Conservation (phyloP, 495 filamentous ascomycete genomes). For the Neurospora sp. region DNA sequence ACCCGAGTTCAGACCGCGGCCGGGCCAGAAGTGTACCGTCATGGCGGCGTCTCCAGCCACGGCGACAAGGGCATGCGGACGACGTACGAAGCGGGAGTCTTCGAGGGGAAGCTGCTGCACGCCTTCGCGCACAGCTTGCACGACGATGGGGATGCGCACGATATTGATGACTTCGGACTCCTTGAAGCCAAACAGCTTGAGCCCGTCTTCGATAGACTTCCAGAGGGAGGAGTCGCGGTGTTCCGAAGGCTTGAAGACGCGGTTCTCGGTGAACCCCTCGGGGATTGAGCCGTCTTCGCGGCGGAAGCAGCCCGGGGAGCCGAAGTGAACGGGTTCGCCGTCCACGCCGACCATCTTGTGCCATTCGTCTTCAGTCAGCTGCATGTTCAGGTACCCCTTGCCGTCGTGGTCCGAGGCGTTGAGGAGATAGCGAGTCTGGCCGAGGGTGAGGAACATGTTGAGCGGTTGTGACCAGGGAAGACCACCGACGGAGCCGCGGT, state of each 20-base stretch:
- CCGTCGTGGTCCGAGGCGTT: slow-evolving; percentile 30
- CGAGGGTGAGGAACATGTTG: slow-evolving; percentile 31
- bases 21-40: slow-evolving; percentile 29
- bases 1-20: slow-evolving; percentile 24
- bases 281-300: slow-evolving; percentile 21
- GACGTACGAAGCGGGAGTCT: slow-evolving; percentile 18
- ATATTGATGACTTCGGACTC: slow-evolving; percentile 32
- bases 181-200: slow-evolving; percentile 32
- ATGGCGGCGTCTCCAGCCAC: slow-evolving; percentile 25
- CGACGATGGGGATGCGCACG: slow-evolving; percentile 30
- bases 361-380: slow-evolving; percentile 31
- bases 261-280: slow-evolving; percentile 17
- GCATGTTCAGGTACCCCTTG: slow-evolving; percentile 30
- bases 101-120: slow-evolving; percentile 21
- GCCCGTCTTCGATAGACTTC: slow-evolving; percentile 27
- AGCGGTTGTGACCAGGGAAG: slow-evolving; percentile 30
- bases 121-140: slow-evolving; percentile 28
- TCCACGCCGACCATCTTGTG: slow-evolving; percentile 26
- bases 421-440: slow-evolving; percentile 28
- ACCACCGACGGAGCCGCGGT: slow-evolving; percentile 19
- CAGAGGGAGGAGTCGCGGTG: slow-evolving; percentile 21
- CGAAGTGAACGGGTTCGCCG: slow-evolving; percentile 27
- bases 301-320: slow-evolving; percentile 22
- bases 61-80: slow-evolving; percentile 23
- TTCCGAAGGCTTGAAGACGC: slow-evolving; percentile 25